Base-by-base conservation (phyloP, 768 basidiomycete species). In the Leccinum uliginosum region DNA sequence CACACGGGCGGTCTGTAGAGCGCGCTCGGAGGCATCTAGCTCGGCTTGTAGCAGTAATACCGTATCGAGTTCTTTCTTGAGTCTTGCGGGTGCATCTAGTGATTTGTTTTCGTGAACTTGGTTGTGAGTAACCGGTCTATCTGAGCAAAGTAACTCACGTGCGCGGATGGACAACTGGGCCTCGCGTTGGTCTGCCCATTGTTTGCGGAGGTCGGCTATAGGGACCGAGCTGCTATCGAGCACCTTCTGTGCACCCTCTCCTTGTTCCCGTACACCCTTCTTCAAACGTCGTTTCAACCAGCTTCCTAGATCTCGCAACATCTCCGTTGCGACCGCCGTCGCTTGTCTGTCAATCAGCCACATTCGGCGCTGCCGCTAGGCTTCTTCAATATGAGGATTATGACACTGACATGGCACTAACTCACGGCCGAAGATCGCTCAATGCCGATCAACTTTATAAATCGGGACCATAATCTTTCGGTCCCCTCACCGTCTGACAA, bases 31-130 rank as follows among this genome's bases (percentile, higher is more conserved):
- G 11, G 30, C 46, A 6, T 73, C 66, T 6, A 73, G 34, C 14
- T 70, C 54, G 0, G 67, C 64, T 53, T 75, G 74, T 2, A 77
- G 14, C 5, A 56, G 19, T 0, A 62, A 44, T 2, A 24, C 11
- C 7, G 1, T 35, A 6, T 35, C 17, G 14, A 35, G 11, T 3
- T 60, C 51, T 15, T 59, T 62, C 19, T 59, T 62, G 26, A 50
- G 49, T 2, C 21, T 23, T 2, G 27, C 6, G 0, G 50, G 58
- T 3, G 54, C 50, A 56, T 59, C 58, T 56, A 14, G 17, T 19
- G n/a, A n/a, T 15, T 51, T n/a, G 26, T 10, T 4, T 44, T 32
- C 32, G 9, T 32, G 32, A 12, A 10, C 32, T 8, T 32, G 32
- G 32, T 32, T 2, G 8, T 7, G 5, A 40, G 21, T 15, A 4